Evolutionary conservation across 345 rosid genomes (phyloP).

Genomic region (Ceriops zippeliana): DNA sequence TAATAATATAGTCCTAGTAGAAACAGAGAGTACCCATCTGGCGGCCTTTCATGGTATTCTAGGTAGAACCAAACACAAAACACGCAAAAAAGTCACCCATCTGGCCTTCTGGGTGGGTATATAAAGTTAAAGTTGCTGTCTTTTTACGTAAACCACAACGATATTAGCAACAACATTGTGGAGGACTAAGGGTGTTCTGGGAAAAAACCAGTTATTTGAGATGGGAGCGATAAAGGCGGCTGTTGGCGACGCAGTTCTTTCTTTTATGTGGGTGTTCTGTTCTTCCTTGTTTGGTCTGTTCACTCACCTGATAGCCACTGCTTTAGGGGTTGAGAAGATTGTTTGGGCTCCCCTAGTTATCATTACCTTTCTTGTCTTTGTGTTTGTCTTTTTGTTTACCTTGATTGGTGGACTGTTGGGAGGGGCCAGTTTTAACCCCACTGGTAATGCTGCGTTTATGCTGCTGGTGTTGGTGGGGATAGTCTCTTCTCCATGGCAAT

Average conservation of each 20-base stretch:
- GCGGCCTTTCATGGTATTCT: no score
- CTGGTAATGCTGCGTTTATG: slow-evolving; percentile 79
- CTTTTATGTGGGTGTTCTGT: slow-evolving; percentile 70
- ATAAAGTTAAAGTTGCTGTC: no score
- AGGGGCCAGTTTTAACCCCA: slow-evolving; percentile 94
- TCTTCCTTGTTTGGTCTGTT: slow-evolving; percentile 61
- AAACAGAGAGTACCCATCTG: no score
- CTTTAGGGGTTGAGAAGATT: slow-evolving; percentile 44
- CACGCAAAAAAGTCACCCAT: no score
- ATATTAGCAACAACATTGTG: no score
- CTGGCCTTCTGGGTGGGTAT: no score
- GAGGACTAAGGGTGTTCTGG: neutral
- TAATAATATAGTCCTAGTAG: neutral
- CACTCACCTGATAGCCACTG: slow-evolving; percentile 46
- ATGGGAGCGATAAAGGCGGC: slow-evolving; percentile 72
- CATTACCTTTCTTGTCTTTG: slow-evolving; percentile 52
- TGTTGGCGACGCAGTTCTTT: slow-evolving; percentile 54
- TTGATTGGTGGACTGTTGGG: slow-evolving; percentile 58
- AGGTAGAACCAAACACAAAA: no score
- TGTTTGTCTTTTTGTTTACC: slow-evolving; percentile 55
- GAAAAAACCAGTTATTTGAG: neutral
- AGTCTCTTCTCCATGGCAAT: slow-evolving; percentile 77
- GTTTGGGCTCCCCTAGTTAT: slow-evolving; percentile 51
- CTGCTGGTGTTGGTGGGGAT: slow-evolving; percentile 75
- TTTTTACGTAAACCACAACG: no score